Base-by-base conservation (phyloP, 1,284 basidiomycete species). In the Boletus semigastroideus region DNA sequence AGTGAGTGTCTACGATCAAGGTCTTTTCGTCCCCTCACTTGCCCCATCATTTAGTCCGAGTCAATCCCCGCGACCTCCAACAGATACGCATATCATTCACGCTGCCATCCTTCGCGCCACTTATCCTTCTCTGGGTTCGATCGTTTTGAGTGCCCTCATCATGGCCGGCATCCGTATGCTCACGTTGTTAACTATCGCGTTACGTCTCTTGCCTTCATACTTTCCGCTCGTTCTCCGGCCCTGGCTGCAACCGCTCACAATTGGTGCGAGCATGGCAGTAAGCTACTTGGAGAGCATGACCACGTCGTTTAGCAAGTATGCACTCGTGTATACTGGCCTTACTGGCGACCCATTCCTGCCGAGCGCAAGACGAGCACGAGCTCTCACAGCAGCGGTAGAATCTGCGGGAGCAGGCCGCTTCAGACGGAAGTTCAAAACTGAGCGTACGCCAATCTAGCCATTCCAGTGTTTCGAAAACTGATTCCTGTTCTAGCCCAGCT, bases 321-420 rank as follows among this genome's bases (percentile, higher is more conserved):
- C 90, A 13, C 75, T 96, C 30, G 80, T 94, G 11, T 95, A 95
- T 66, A 82, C 84, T 2, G 94, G 94, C 0, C 74, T 97, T 53
- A 94, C 91, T 0, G 94, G 93, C 0, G 87, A 90, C 49, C 77
- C 84, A 1, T 96, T 95, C 69, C 87, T 91, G 77, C 78, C 79
- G 8, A 86, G 85, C 54, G 90, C 92, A 12, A 77, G 84, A 52
- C 75, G 90, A 37, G 82, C 86, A 13, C 74, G 75, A 51, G 85
- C 79, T 33, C 71, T 92, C 48, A 81, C 80, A 1, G 69, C 68
- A 7, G 67, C 76, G 25, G 78, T 79, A 4, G 74, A 74, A 59
- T 66, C 60, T 41, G 57, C 70, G 46, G 64, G 65, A 8, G 64
- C 66, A 42, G 71, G 73, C 54, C 70, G 72, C 45, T 76, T 75